A percentile compares a stretch with the other conserved stretches of the same genome.
phyloP scores from a whole-genome alignment of 2,329 filamentous ascomycete genomes.

The Lasiodiplodia sp. region DNA sequence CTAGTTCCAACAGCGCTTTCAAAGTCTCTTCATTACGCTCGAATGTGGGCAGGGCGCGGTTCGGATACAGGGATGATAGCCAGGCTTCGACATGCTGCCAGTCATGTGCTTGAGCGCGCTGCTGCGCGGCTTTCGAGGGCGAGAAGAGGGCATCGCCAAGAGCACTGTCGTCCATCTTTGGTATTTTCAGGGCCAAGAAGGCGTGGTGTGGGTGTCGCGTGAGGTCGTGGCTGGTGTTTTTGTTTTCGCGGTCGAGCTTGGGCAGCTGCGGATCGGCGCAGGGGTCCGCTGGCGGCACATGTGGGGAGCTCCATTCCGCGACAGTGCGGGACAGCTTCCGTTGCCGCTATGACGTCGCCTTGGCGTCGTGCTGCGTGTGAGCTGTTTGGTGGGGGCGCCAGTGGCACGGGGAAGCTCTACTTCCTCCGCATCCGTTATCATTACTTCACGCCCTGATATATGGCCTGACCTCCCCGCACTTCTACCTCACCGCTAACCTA shows the following conservation, averaged over 20 bases:
- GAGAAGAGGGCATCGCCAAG: slow-evolving; percentile 61
- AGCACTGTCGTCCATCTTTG: slow-evolving; percentile 36
- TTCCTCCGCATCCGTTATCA: slow-evolving; percentile 9
- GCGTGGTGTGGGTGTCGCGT: background rate
- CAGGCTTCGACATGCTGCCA: slow-evolving; percentile 89
- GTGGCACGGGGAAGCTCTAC: slow-evolving; percentile 5
- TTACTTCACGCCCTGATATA: background rate
- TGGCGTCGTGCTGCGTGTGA: slow-evolving; percentile 13
- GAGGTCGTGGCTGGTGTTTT: background rate
- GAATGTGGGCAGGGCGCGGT: slow-evolving; percentile 72
- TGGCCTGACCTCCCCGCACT: background rate
- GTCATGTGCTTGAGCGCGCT: slow-evolving; percentile 84
- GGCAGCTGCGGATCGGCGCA: slow-evolving; percentile 23
- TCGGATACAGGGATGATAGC: slow-evolving; percentile 73
- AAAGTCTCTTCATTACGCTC: slow-evolving; percentile 89
- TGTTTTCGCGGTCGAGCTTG: slow-evolving; percentile 14
- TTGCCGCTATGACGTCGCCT: slow-evolving; percentile 20
- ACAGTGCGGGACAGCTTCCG: slow-evolving; percentile 18
- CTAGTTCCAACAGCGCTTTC: slow-evolving; percentile 75
- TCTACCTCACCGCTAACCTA: background rate
- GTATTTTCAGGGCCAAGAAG: background rate
- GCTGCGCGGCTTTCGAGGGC: slow-evolving; percentile 72
- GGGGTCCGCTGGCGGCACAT: background rate
- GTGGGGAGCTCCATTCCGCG: slow-evolving; percentile 5
- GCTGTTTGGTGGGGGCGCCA: slow-evolving; percentile 16